These are phyloP conservation scores for Penicillium goetzii DNA, from an alignment of 495 filamentous ascomycete species.

Conservation along the genomic window DNA sequence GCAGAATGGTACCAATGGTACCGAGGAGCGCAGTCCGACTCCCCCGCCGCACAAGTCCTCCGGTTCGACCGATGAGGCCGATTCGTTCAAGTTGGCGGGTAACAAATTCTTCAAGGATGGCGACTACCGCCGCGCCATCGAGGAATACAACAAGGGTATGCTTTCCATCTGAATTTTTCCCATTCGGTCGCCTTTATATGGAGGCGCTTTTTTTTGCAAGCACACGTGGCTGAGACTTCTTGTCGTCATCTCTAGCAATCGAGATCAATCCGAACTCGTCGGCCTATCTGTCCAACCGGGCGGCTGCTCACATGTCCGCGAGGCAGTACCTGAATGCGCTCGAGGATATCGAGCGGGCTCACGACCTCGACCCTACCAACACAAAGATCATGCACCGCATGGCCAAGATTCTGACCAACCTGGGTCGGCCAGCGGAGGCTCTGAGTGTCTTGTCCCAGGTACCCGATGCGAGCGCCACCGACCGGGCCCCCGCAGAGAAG, in stretches of 20 bases:
- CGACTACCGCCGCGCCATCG: constrained; percentile 81
- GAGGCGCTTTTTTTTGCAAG: not conserved
- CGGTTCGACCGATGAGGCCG: constrained; percentile 66
- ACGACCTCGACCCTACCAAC: constrained; percentile 79
- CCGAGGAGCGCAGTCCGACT: constrained; percentile 62
- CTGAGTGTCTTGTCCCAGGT: constrained; percentile 70
- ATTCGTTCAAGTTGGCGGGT: constrained; percentile 86
- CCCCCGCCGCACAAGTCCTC: constrained; percentile 77
- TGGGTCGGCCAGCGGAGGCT: constrained; percentile 85
- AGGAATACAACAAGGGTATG: constrained; percentile 92
- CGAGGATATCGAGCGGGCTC: constrained; percentile 79
- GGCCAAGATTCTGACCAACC: constrained; percentile 81
- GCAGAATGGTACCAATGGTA: constrained; percentile 62
- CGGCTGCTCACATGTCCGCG: constrained; percentile 88
- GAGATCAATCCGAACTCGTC: constrained; percentile 68
- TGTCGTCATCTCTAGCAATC: constrained; percentile 62
- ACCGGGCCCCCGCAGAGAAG: constrained; percentile 73
- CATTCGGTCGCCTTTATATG: not conserved
- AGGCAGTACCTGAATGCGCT: constrained; percentile 76
- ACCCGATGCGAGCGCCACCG: constrained; percentile 79
- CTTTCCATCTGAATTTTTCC: constrained; percentile 7
- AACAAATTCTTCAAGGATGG: constrained; percentile 96
- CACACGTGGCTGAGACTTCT: constrained; percentile 13
- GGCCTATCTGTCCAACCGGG: constrained; percentile 93
- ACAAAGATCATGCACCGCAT: constrained; percentile 85